Evolutionary conservation across 1,139 yeast genomes (phyloP).

Genomic region (Candida sanyaensis): DNA sequence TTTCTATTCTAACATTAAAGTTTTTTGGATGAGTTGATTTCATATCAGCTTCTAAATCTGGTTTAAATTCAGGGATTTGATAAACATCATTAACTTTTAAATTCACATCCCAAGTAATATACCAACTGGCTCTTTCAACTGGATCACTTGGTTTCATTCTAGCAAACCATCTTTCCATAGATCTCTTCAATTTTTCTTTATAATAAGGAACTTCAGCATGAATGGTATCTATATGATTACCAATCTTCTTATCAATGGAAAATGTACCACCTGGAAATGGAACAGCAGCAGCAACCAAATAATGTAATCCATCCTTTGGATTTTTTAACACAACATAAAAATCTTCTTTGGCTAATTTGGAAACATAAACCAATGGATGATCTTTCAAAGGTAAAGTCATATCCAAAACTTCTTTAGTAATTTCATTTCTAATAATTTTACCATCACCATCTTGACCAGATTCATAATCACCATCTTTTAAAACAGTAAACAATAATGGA

Average conservation of each 20-base stretch:
- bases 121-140: conserved; percentile 79
- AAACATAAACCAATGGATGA: conserved; percentile 61
- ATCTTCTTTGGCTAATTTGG: conserved; percentile 76
- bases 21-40: conserved; percentile 40
- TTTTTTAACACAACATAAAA: conserved; percentile 60
- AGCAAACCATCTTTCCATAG: conserved; percentile 77
- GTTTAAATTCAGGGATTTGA: conserved; percentile 40
- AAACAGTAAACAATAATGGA: conserved; percentile 59
- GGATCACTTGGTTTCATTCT: conserved; percentile 59
- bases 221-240: conserved; percentile 60
- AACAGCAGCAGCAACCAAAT: conserved; percentile 72
- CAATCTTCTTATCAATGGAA: conserved; percentile 59
- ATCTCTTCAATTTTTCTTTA: conserved; percentile 60
- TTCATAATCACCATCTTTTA: conserved; percentile 31
- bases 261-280: conserved; percentile 81
- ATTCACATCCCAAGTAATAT: conserved; percentile 70
- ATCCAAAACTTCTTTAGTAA: conserved; percentile 62
- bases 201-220: conserved; percentile 77
- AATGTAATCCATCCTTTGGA: conserved; percentile 59
- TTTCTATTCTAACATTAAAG: conserved; percentile 60
- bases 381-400: conserved; percentile 60
- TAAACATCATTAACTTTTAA: conserved; percentile 56
- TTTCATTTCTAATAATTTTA: conserved; percentile 54
- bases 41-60: conserved; percentile 31
- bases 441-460: conserved; percentile 23